Base-by-base conservation (phyloP, 768 basidiomycete genomes). In the Nidularia sp. region DNA sequence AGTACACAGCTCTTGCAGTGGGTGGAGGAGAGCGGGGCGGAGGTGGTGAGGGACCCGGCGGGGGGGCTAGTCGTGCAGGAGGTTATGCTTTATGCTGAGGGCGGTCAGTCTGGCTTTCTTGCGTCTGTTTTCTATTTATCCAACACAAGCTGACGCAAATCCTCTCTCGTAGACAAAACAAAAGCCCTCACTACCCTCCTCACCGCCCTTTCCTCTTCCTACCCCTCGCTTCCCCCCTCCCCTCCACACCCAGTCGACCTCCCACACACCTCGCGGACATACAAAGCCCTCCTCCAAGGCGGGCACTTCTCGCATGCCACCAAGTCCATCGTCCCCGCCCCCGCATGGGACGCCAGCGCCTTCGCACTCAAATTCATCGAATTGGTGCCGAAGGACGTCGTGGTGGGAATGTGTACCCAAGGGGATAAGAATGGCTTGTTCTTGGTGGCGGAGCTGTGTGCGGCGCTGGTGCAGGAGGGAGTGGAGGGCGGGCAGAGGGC, bases 261-360 rank as follows among this genome's bases (percentile, higher is more conserved):
- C 9, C 82, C 92, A 1, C 91, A 93, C 59, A 81, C 86, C 0
- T 86, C 90, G 2, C 79, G 94, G 39, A 62, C 94, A 47, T 95
- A 92, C 78, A 97, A 97, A 65, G 84, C 84, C 5, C 81, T 97
- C 5, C 76, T 97, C 1, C 92, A 95, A 63, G 94, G 94, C 4
- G 94, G 94, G 0, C 93, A 95, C 63, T 97, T 85, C 68, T 84
- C 83, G 54, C 85, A 83, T 33, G 64, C 77, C 0, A 78, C 82
- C 2, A 75, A 76, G 18, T 55, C 76, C 2, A 72, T 95, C 35
- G 77, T 79, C 33, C 75, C 66, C 5, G 73, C 79, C 1, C 39
- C 55, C 0, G 57, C 61, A 8, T 93, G 86, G 76, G 81, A 85
- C 15, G 70, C 85, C 0, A 62, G 67, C 1, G 68, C 66, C 1